These are phyloP conservation scores for Penicillium sp. DNA, from an alignment of 2,329 filamentous ascomycete genomes.

Conservation along the genomic window DNA sequence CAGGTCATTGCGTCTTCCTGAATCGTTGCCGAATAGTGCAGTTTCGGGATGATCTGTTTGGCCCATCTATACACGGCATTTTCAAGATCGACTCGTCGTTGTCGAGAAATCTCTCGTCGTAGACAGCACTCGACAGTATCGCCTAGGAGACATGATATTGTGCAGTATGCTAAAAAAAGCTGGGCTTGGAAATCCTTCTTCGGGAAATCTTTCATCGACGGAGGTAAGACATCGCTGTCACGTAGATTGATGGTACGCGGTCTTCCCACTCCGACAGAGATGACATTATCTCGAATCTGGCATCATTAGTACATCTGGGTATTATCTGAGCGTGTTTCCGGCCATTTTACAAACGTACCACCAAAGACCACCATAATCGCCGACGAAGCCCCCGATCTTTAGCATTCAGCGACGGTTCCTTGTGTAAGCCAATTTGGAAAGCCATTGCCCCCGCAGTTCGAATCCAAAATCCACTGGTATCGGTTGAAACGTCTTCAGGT, in stretches of 20 bases:
- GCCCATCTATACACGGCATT: conserved; percentile 43
- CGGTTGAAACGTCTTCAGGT: conserved; percentile 40
- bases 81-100: conserved; percentile 33
- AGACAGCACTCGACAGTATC: conserved; percentile 43
- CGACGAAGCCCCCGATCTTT: conserved; percentile 39
- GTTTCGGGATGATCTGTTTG: conserved; percentile 32
- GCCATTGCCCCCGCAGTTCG: conserved; percentile 43
- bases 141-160: conserved; percentile 42
- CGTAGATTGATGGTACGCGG: conserved; percentile 43
- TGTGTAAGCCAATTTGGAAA: conserved; percentile 45
- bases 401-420: conserved; percentile 37
- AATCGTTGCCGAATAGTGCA: conserved; percentile 13
- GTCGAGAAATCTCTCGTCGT: conserved; percentile 32
- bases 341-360: conserved; percentile 28
- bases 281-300: conserved; percentile 41
- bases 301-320: background rate
- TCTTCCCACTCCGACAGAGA: conserved; percentile 42
- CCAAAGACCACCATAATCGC: conserved; percentile 48
- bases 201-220: conserved; percentile 38
- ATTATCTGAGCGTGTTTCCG: too few species aligned
- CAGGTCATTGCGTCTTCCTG: conserved; percentile 19
- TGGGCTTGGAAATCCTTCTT: conserved; percentile 27
- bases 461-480: conserved; percentile 46
- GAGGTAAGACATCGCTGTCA: conserved; percentile 41
- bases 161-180: conserved; percentile 41